Base-by-base conservation (phyloP, 768 basidiomycete genomes). In the Rickenella mellea region DNA sequence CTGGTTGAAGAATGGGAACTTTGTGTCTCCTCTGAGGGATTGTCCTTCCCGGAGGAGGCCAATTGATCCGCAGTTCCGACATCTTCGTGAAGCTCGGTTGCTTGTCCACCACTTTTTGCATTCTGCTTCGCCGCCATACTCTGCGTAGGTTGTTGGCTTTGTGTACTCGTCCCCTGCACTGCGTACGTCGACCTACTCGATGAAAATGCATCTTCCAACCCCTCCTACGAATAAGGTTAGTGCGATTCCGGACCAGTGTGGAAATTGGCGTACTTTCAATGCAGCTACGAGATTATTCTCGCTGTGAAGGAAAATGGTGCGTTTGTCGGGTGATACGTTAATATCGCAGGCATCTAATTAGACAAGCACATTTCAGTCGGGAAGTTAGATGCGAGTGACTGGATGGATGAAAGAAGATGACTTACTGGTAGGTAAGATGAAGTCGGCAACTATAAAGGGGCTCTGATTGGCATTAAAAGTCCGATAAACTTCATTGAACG, bases 261-360 rank as follows among this genome's bases (percentile, higher is more conserved):
- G 9, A 41, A 26, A 35, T 25, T 9, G 12, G 35, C 59, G 11
- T 41, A 90, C 90, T 66, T 87, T 92, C 29, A 98, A 69, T 0
- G 80, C 77, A 2, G 74, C 62, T 1, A 98, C 70, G 14, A 99
- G 62, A 46, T 83, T 83, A 9, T 68, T 70, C 58, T 99, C 94
- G 56, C 81, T 81, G 51, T 97, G 91, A 9, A 99, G 54, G 39
- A 96, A 80, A 27, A 98, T 84, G 0, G 90, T 93, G n/a, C 94
- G 74, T 55, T 98, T 99, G 65, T 98, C 96, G 0, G 96, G 94
- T 47, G 81, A 88, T 45, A 98, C 86, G 47, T 99, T 99, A 54
- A 99, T 79, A 55, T 99, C 96, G 52, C 78, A 87, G 0, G 76
- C 67, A 43, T 80, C 89, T 92, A 32, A 26, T 22, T 22, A n/a